phyloP scores from a whole-genome alignment of 73 alveolate species.

The Paramecium primaurelia region DNA sequence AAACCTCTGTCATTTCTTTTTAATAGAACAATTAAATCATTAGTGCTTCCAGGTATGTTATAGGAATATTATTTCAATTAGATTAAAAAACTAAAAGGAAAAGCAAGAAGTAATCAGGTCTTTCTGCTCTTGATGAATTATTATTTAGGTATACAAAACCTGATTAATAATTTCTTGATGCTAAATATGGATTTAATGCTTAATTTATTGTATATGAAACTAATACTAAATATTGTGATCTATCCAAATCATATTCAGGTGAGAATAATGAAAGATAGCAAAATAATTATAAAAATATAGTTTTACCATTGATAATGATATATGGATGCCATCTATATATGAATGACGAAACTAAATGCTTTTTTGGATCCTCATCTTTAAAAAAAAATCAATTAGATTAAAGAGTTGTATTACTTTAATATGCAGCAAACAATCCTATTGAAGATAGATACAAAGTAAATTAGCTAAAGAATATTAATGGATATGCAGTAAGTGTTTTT shows the following conservation, averaged over 20 bases:
- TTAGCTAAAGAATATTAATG: slow-evolving; percentile 29
- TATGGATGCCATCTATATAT: not conserved
- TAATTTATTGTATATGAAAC: not conserved
- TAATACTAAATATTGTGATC: not conserved
- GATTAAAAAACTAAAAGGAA: not conserved
- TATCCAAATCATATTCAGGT: not conserved
- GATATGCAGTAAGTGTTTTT: slow-evolving; percentile 49
- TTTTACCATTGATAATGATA: not conserved
- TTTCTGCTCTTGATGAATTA: not conserved
- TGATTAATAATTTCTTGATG: not conserved
- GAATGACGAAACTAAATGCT: not conserved
- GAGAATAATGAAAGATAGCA: not conserved
- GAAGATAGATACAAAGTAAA: slow-evolving; percentile 41
- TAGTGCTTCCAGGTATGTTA: not conserved
- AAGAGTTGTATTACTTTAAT: slow-evolving; percentile 19
- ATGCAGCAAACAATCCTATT: slow-evolving; percentile 57
- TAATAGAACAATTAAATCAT: not conserved
- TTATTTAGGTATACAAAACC: not conserved
- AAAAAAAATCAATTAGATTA: slow-evolving; percentile 27
- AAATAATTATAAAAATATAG: not conserved
- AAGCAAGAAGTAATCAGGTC: not conserved
- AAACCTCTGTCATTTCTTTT: not conserved
- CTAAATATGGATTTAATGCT: not conserved
- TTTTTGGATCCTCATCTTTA: not conserved
- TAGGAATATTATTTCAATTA: not conserved